Percentiles rank a stretch among this genome's conserved stretches.
These are phyloP conservation scores for Hordeum marinum DNA, from an alignment of 176 grass and related monocot species.

Conservation along the genomic window DNA sequence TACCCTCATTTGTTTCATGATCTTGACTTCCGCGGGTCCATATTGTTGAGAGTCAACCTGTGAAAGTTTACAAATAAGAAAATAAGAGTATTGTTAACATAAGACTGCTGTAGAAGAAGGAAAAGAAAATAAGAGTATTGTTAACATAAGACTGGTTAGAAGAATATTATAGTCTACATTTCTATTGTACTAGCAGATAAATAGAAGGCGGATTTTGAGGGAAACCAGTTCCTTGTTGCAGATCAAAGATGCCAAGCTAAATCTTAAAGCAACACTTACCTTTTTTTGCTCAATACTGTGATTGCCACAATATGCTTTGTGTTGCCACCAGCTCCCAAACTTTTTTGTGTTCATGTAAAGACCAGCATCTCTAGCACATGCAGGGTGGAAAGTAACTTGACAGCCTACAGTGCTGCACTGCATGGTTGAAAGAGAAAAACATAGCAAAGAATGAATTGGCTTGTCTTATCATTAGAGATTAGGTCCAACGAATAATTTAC, in stretches of 20 bases:
- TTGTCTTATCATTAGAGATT: slow-evolving; percentile 1
- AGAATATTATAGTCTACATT: not conserved
- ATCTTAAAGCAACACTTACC: slow-evolving; percentile 28
- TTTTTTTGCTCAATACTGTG: slow-evolving; percentile 83
- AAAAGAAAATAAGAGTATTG: not conserved
- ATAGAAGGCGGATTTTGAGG: not conserved
- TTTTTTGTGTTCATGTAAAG: slow-evolving; percentile 86
- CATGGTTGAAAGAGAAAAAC: slow-evolving; percentile 31
- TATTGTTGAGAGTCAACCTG: slow-evolving; percentile 64
- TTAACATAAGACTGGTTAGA: not conserved
- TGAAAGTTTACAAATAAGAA: slow-evolving; percentile 20
- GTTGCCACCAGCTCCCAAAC: slow-evolving; percentile 42
- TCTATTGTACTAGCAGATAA: not conserved
- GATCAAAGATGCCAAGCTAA: not conserved
- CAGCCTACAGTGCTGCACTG: slow-evolving; percentile 86
- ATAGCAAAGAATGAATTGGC: slow-evolving; percentile 13
- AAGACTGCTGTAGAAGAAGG: not conserved
- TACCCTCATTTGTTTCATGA: slow-evolving; percentile 88
- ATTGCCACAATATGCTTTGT: slow-evolving; percentile 76
- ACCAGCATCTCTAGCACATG: slow-evolving; percentile 72
- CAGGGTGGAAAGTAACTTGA: slow-evolving; percentile 75
- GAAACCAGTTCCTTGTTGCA: not conserved
- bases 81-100: not conserved
- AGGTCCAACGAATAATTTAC: slow-evolving; percentile 1
- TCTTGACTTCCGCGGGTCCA: slow-evolving; percentile 64